phyloP scores from a whole-genome alignment of 306 rosid genomes.

The Cucumis cinereus region DNA sequence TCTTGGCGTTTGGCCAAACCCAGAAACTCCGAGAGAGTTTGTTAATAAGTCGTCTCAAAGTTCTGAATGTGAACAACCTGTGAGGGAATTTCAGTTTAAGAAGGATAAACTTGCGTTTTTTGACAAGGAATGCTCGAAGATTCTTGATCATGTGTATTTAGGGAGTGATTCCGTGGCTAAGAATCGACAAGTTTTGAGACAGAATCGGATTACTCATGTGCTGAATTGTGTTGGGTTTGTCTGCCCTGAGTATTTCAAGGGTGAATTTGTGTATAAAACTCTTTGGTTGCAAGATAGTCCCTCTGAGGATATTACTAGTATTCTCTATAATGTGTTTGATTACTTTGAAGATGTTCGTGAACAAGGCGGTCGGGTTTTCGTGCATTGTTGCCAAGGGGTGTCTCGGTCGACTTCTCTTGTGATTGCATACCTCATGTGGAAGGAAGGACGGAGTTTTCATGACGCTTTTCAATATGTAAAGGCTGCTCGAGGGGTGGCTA shows the following conservation, averaged over 20 bases:
- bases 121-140: conserved; percentile 78
- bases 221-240: conserved; percentile 92
- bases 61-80: conserved; percentile 27
- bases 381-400: conserved; percentile 89
- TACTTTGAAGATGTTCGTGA: conserved; percentile 85
- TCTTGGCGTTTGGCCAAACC: conserved; percentile 74
- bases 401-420: conserved; percentile 80
- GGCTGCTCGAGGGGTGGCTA: conserved; percentile 83
- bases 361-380: conserved; percentile 77
- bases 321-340: conserved; percentile 87
- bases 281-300: conserved; percentile 91
- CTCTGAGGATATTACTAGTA: conserved; percentile 76
- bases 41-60: conserved; percentile 9
- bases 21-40: conserved; percentile 63
- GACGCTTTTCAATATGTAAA: conserved; percentile 86
- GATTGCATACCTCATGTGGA: conserved; percentile 96
- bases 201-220: conserved; percentile 74
- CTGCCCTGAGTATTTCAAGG: conserved; percentile 82
- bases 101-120: conserved; percentile 69
- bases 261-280: conserved; percentile 74
- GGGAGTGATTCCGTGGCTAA: conserved; percentile 95
- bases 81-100: conserved; percentile 51
- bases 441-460: conserved; percentile 73
- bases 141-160: conserved; percentile 72
- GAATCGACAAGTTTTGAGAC: conserved; percentile 59